Percentiles rank a stretch among this genome's conserved stretches.
Conservation (phyloP, 2,329 filamentous ascomycete genomes). For the Diplodia scrobiculata region DNA sequence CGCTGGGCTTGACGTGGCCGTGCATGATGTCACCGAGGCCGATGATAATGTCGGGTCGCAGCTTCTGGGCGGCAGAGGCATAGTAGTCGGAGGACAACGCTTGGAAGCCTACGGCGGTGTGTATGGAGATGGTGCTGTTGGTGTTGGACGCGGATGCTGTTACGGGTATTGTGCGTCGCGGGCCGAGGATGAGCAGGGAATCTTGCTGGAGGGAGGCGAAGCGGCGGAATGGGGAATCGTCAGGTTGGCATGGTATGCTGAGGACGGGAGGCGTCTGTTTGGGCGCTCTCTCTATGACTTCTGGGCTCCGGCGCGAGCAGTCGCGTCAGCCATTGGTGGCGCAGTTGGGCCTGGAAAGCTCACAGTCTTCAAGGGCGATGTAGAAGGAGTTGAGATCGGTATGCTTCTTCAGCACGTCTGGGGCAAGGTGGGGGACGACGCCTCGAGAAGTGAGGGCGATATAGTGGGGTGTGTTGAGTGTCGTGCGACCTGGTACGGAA, state of each 20-base stretch:
- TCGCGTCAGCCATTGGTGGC: slow-evolving; percentile 43
- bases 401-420: slow-evolving; percentile 72
- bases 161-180: slow-evolving; percentile 77
- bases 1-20: slow-evolving; percentile 58
- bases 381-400: slow-evolving; percentile 71
- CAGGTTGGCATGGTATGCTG: slow-evolving; percentile 47
- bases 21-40: slow-evolving; percentile 73
- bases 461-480: slow-evolving; percentile 81
- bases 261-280: slow-evolving; percentile 56
- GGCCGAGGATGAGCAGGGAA: slow-evolving; percentile 69
- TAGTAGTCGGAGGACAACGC: slow-evolving; percentile 71
- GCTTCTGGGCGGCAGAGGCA: slow-evolving; percentile 61
- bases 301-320: slow-evolving; percentile 44
- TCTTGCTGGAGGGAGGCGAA: slow-evolving; percentile 74
- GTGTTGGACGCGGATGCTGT: slow-evolving; percentile 68
- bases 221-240: slow-evolving; percentile 64
- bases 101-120: slow-evolving; percentile 84
- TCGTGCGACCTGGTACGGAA: slow-evolving; percentile 61
- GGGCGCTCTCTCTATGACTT: slow-evolving; percentile 65
- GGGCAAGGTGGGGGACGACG: slow-evolving; percentile 81
- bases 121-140: slow-evolving; percentile 70
- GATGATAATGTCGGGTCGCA: slow-evolving; percentile 79
- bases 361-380: slow-evolving; percentile 90
- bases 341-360: slow-evolving; percentile 41
- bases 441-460: slow-evolving; percentile 80